Conservation (phyloP, 192 early-diverging fungal species). For the Gamsiella multidivaricata region DNA sequence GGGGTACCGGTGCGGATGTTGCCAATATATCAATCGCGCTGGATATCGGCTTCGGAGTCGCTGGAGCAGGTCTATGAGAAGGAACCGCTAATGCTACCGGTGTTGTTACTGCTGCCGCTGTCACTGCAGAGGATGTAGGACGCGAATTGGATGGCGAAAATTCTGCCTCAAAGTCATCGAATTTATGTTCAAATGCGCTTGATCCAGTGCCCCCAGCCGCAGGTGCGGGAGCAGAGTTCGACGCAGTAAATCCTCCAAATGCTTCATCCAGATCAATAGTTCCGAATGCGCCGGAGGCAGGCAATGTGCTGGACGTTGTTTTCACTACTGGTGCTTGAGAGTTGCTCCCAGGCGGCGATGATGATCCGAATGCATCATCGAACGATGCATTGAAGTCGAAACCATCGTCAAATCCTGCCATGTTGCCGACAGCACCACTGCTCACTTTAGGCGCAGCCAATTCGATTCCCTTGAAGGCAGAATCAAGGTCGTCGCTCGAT, state of each 20-base stretch:
- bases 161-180: slow-evolving; percentile 38
- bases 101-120: slow-evolving; percentile 9
- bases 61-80: background rate
- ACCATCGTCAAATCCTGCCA: slow-evolving; percentile 32
- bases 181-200: slow-evolving; percentile 18
- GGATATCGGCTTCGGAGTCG: background rate
- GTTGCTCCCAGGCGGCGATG: background rate
- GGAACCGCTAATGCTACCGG: background rate
- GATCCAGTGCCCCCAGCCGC: background rate
- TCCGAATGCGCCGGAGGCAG: background rate
- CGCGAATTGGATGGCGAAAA: slow-evolving; percentile 8
- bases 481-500: slow-evolving; percentile 39
- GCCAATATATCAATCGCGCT: background rate
- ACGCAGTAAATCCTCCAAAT: slow-evolving; percentile 34
- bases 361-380: slow-evolving; percentile 33
- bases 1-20: slow-evolving; percentile 18
- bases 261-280: slow-evolving; percentile 41
- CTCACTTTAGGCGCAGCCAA: slow-evolving; percentile 36
- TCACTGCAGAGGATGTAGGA: background rate
- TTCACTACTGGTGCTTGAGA: slow-evolving; percentile 7
- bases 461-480: slow-evolving; percentile 47
- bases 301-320: background rate
- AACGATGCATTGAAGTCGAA: slow-evolving; percentile 45
- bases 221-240: background rate
- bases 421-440: slow-evolving; percentile 9